Conservation (phyloP, 345 rosid genomes). For the Anastatica hierochuntica region DNA sequence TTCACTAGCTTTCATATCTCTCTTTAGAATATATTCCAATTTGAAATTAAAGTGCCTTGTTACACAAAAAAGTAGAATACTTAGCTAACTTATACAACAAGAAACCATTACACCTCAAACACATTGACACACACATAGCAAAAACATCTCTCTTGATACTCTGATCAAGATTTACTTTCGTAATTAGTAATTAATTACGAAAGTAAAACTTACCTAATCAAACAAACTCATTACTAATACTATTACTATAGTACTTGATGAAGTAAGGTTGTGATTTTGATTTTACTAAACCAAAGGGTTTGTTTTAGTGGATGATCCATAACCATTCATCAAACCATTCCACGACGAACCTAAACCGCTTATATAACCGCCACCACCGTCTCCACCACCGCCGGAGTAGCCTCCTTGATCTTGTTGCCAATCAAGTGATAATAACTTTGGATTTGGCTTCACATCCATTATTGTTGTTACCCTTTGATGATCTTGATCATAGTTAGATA, state of each 20-base stretch:
- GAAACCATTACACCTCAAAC: no score
- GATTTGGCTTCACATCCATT: conserved; percentile 61
- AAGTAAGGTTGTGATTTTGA: not conserved
- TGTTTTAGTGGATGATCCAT: conserved; percentile 23
- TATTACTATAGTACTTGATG: not conserved
- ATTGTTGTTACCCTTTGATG: conserved; percentile 26
- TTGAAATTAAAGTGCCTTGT: no score
- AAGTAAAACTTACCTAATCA: conserved; percentile 2
- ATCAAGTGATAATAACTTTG: conserved; percentile 61
- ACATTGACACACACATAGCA: no score
- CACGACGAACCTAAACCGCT: conserved; percentile 26
- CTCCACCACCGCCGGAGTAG: conserved; percentile 33
- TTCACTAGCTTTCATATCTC: no score
- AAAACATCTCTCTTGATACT: no score
- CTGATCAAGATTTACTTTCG: conserved; percentile 6
- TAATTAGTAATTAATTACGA: no score
- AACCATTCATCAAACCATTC: conserved; percentile 26
- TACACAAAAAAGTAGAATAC: no score
- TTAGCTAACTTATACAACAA: no score
- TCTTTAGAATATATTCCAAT: no score
- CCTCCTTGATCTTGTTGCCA: conserved; percentile 86
- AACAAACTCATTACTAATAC: conserved; percentile 13
- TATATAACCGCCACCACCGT: conserved; percentile 30
- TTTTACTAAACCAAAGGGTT: conserved; percentile 25
- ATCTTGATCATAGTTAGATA: conserved; percentile 41